These are phyloP conservation scores for Phaeosphaeriaceae sp. DNA, from an alignment of 2,329 filamentous ascomycete species.

Conservation along the genomic window DNA sequence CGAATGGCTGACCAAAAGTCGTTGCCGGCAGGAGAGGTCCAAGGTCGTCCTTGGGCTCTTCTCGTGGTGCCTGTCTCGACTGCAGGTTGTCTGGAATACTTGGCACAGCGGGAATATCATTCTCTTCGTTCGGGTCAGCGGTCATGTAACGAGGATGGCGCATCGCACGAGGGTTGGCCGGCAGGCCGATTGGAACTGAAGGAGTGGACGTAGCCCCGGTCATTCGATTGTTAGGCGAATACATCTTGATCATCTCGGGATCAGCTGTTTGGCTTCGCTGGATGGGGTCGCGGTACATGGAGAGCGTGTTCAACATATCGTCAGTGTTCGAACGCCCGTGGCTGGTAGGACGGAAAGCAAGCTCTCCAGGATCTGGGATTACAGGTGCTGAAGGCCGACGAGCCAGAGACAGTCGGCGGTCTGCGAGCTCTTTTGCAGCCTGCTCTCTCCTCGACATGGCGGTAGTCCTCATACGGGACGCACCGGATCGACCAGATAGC, in stretches of 20 bases:
- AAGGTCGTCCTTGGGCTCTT: constrained; percentile 50
- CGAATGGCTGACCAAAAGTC: constrained; percentile 52
- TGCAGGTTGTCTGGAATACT: constrained; percentile 61
- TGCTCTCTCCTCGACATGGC: constrained; percentile 53
- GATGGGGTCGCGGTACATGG: constrained; percentile 45
- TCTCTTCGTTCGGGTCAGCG: constrained; percentile 57
- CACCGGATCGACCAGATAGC: constrained; percentile 39
- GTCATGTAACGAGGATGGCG: constrained; percentile 75
- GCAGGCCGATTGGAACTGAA: constrained; percentile 73
- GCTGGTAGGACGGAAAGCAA: constrained; percentile 43
- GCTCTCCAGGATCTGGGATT: constrained; percentile 75
- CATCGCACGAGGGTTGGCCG: constrained; percentile 91
- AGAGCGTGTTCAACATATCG: constrained; percentile 50
- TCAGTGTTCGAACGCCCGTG: constrained; percentile 47
- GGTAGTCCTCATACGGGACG: constrained; percentile 29
- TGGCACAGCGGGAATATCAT: constrained; percentile 61
- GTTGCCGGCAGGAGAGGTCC: constrained; percentile 57
- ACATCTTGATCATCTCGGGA: constrained; percentile 55
- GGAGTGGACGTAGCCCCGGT: constrained; percentile 55
- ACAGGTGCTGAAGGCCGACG: constrained; percentile 79
- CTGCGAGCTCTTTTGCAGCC: constrained; percentile 82
- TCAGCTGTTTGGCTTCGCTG: constrained; percentile 72
- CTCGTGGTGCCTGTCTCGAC: constrained; percentile 26
- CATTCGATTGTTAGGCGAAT: constrained; percentile 42
- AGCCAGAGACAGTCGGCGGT: constrained; percentile 78